A percentile compares a stretch with the other conserved stretches of the same genome.
Evolutionary conservation across 345 rosid genomes (phyloP).

Genomic region (Lepidium aucheri): DNA sequence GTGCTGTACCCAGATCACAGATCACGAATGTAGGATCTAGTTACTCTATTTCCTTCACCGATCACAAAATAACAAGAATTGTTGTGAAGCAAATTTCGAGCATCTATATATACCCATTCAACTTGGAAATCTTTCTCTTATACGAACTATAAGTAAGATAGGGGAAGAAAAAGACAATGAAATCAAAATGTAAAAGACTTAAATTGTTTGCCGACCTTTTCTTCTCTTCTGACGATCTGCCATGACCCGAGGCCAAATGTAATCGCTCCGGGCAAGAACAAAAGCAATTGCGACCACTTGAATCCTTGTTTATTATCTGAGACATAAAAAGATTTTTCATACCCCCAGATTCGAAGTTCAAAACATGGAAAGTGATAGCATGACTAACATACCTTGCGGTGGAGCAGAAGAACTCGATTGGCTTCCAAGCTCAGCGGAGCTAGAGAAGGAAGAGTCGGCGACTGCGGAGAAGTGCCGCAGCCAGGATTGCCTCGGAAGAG

Average conservation of each 20-base stretch:
- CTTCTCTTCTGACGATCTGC: conserved; percentile 90
- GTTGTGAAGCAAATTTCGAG: background rate
- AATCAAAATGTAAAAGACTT: background rate
- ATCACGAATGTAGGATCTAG: background rate
- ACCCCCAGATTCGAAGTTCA: background rate
- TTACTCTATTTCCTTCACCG: background rate
- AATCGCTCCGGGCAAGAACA: conserved; percentile 86
- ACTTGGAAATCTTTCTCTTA: background rate
- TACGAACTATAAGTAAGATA: background rate
- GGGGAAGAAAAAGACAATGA: background rate
- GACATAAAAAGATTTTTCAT: background rate
- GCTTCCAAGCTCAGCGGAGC: conserved; percentile 26
- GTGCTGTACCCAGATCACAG: background rate
- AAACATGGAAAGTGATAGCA: background rate
- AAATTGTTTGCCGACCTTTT: conserved; percentile 45
- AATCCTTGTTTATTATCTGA: conserved; percentile 36
- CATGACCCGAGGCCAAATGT: conserved; percentile 96
- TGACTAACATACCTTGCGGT: conserved; percentile 32
- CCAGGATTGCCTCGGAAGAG: conserved; percentile 13
- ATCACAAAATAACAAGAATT: background rate
- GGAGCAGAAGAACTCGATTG: conserved; percentile 25
- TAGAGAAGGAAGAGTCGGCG: conserved; percentile 28
- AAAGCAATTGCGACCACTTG: conserved; percentile 55
- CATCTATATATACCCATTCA: background rate
- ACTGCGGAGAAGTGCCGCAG: conserved; percentile 17